Evolutionary conservation across 2,329 filamentous ascomycete genomes (phyloP).

Genomic region (Paraphoma sp.): DNA sequence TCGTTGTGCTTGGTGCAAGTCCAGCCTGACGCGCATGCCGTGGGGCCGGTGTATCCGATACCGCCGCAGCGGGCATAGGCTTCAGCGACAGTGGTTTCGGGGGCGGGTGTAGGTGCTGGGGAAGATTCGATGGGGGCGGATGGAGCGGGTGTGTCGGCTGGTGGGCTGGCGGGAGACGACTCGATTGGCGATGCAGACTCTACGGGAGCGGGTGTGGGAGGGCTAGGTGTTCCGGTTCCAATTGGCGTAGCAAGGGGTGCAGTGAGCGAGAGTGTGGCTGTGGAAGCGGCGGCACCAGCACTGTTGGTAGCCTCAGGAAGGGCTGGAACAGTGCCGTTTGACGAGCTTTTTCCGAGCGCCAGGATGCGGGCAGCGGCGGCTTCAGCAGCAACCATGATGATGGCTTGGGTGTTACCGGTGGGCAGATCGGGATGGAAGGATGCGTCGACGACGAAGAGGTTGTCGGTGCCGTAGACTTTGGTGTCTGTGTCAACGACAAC

Average conservation of each 20-base stretch:
- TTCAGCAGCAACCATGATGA: constrained; percentile 70
- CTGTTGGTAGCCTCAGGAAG: constrained; percentile 10
- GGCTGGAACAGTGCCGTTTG: constrained; percentile 21
- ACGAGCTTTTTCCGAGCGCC: constrained; percentile 39
- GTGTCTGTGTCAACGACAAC: constrained; percentile 49
- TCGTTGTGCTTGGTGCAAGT: constrained; percentile 49
- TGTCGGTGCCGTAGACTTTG: constrained; percentile 54
- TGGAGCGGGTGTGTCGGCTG: constrained; percentile 7
- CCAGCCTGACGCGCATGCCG: constrained; percentile 47
- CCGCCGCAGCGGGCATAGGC: constrained; percentile 55
- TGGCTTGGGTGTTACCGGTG: constrained; percentile 71
- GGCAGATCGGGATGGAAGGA: constrained; percentile 69
- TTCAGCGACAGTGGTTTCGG: constrained; percentile 5
- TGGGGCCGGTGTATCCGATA: constrained; percentile 47
- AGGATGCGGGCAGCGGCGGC: constrained; percentile 62
- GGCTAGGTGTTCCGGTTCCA: constrained; percentile 1
- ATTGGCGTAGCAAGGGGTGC: background rate
- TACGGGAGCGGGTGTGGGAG: constrained; percentile 10
- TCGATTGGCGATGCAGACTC: constrained; percentile 7
- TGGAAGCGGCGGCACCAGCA: background rate
- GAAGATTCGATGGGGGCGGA: background rate
- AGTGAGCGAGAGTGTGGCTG: background rate
- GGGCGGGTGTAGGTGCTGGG: background rate
- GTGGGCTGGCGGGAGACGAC: constrained; percentile 2
- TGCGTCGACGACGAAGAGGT: constrained; percentile 55